Conservation (phyloP, 2,329 filamentous ascomycete genomes). For the Aureobasidium sp. region DNA sequence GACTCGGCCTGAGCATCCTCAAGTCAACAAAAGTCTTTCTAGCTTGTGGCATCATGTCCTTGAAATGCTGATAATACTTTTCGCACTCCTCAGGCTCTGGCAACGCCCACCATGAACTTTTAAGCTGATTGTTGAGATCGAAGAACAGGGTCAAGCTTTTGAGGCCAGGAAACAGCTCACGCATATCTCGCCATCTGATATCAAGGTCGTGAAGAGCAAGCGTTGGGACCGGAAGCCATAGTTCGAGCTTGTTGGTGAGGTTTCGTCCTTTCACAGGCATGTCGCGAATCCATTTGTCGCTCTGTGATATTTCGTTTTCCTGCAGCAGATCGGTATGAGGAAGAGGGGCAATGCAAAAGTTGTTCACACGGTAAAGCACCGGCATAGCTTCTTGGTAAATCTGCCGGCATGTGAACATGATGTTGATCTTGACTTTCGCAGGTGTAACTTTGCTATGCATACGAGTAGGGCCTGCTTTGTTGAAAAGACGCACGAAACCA, state of each 20-base stretch:
- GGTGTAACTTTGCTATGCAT: neutral
- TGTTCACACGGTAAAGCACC: constrained; percentile 4
- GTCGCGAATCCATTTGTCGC: neutral
- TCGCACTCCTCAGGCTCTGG: neutral
- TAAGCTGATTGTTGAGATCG: neutral
- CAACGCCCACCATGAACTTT: neutral
- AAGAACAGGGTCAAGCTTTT: neutral
- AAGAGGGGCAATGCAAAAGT: neutral
- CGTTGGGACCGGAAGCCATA: neutral
- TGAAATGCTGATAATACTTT: neutral
- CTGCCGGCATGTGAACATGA: constrained; percentile 3
- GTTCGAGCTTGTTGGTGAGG: neutral
- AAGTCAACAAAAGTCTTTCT: neutral
- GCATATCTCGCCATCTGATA: neutral
- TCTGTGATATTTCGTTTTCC: neutral
- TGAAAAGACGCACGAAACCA: neutral
- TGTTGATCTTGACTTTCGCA: neutral
- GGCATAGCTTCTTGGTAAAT: constrained; percentile 4
- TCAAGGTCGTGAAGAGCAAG: neutral
- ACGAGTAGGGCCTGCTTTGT: neutral
- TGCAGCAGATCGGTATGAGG: neutral
- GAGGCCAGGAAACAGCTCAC: neutral
- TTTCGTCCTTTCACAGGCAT: constrained; percentile 6
- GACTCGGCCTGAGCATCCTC: neutral
- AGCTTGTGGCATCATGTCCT: neutral